phyloP scores from a whole-genome alignment of 768 basidiomycete species.

The Tephrocybe sp. region DNA sequence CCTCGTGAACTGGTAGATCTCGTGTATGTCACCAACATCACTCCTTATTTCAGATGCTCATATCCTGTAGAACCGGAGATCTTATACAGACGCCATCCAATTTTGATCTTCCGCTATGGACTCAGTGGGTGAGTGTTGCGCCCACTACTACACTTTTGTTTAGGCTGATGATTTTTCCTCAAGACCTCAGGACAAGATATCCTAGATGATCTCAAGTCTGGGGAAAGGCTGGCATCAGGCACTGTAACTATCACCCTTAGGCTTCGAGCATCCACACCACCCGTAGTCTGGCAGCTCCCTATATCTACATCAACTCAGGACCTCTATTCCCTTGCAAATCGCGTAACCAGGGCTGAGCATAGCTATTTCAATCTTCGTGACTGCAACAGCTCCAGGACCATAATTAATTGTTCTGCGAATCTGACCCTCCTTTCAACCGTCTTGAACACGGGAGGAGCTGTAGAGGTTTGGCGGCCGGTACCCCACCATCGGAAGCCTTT shows the following conservation, averaged over 20 bases:
- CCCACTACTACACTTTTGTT: background rate
- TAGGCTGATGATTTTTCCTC: background rate
- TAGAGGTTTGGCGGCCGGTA: constrained; percentile 10
- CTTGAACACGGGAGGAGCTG: constrained; percentile 14
- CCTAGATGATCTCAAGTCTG: background rate
- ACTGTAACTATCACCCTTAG: constrained; percentile 11
- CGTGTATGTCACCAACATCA: constrained; percentile 7
- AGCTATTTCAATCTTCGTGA: constrained; percentile 14
- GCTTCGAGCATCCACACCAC: constrained; percentile 1
- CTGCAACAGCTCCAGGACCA: constrained; percentile 4
- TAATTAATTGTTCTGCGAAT: constrained; percentile 12
- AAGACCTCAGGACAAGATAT: constrained; percentile 4
- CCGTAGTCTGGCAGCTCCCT: constrained; percentile 17
- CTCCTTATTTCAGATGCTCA: background rate
- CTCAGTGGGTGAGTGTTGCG: constrained; percentile 3
- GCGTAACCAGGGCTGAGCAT: constrained; percentile 19
- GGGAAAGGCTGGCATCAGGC: background rate
- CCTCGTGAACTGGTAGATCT: constrained; percentile 22
- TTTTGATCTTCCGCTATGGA: background rate
- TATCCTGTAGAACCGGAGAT: constrained; percentile 5
- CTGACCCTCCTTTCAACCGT: constrained; percentile 9
- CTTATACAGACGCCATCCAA: background rate
- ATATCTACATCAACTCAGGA: constrained; percentile 15
- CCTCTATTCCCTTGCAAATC: constrained; percentile 22
- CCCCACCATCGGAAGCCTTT: constrained; percentile 13